Evolutionary conservation across 495 filamentous ascomycete species (phyloP), one percentile per base, ranked within the genome.

Genomic region (Sordaria brevicollis): DNA sequence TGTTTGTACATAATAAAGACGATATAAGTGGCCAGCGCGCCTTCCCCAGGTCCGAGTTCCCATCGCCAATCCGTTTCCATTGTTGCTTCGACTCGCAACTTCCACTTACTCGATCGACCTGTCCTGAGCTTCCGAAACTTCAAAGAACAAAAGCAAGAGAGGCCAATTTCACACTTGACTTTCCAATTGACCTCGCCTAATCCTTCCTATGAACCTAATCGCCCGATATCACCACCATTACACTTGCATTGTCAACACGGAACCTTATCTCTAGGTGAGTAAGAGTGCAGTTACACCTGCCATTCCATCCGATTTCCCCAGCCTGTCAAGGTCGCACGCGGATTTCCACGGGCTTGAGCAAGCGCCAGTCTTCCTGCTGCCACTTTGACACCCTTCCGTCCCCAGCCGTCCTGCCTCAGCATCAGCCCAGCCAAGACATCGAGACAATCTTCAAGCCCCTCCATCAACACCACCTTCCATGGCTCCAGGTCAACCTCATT

Each of bases 11-110:
- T 31, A 62, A 62, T 31, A 33, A 62, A 57, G 31, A 39, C 41
- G 72, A 74, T 77, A 77, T 77, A 77, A 77, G 75, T 77, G 74
- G 75, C 75, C 72, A 38, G 35, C 67, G 43, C 43, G 68, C 67
- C 71, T 41, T 66, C 74, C 73, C 62, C n/a, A n/a, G n/a, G n/a
- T n/a, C 65, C 66, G 65, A 65, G 38, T 34, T 68, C 67, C 69
- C 66, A 69, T 49, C 29, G 35, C 67, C 35, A 39, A 49, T 67
- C 67, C 25, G 66, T 62, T 57, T 68, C 41, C 67, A 65, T 67
- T 67, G 57, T 65, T 62, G 13, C 49, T 31, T 62, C 49, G 49
- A 62, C 49, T 31, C 19, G 49, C 49, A 31, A 57, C 49, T 57
- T 17, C 49, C 15, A 57, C 49, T 57, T 17, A 57, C 49, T 57